Evolutionary conservation across 148 eudicot species (phyloP).

Genomic region (Dianthus caryophyllus): DNA sequence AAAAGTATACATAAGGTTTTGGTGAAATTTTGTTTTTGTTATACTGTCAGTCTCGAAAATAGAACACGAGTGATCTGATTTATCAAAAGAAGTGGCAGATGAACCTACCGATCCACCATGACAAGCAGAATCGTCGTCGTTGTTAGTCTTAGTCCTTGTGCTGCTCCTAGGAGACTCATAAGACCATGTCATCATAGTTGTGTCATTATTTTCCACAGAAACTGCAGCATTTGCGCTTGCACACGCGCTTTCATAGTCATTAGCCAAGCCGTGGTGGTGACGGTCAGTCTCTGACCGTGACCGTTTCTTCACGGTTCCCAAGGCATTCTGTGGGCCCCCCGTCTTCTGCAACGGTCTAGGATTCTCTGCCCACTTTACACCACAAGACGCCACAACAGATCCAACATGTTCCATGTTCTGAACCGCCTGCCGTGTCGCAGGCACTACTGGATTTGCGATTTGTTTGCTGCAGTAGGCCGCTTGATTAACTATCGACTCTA

Average conservation of each 20-base stretch:
- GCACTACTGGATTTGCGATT: slow-evolving; percentile 2
- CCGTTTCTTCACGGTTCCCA: slow-evolving; percentile 35
- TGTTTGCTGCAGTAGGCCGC: slow-evolving; percentile 37
- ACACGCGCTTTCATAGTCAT: slow-evolving; percentile 42
- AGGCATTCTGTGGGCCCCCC: slow-evolving; percentile 17
- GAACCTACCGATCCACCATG: slow-evolving; percentile 53
- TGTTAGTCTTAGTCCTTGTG: slow-evolving; percentile 42
- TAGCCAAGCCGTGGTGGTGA: slow-evolving; percentile 22
- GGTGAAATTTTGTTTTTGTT: background rate
- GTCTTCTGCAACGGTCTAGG: slow-evolving; percentile 16
- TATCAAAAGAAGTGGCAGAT: background rate
- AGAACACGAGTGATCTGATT: too few species aligned
- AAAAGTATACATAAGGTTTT: too few species aligned
- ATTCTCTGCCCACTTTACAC: slow-evolving; percentile 32
- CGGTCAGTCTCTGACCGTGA: slow-evolving; percentile 35
- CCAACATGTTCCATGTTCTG: slow-evolving; percentile 29
- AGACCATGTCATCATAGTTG: slow-evolving; percentile 60
- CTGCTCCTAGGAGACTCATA: slow-evolving; percentile 44
- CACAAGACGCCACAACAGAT: slow-evolving; percentile 38
- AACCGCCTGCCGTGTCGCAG: slow-evolving; percentile 9
- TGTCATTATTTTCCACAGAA: slow-evolving; percentile 39
- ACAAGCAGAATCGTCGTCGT: slow-evolving; percentile 63
- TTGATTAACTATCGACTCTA: slow-evolving; percentile 76
- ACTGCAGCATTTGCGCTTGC: slow-evolving; percentile 49
- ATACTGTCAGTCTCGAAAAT: background rate